Evolutionary conservation across 306 rosid genomes (phyloP).

Genomic region (Cicer arietinum): DNA sequence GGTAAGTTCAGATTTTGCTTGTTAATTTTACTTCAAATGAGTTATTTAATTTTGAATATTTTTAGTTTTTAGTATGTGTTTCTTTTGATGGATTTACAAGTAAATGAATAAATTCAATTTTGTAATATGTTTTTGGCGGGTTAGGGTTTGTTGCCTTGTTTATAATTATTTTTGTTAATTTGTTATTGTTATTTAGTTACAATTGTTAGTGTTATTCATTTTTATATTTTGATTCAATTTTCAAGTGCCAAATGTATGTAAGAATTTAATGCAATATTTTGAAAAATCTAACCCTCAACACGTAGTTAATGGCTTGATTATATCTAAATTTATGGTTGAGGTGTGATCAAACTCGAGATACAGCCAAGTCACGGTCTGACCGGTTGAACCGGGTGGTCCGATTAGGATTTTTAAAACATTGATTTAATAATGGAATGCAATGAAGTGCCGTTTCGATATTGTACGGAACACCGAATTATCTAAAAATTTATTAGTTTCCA

Average conservation of each 20-base stretch:
- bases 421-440: not conserved
- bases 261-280: not conserved
- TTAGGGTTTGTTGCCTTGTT: not conserved
- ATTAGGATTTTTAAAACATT: constrained; percentile 20
- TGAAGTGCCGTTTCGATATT: not conserved
- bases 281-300: not conserved
- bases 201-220: not conserved
- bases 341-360: not conserved
- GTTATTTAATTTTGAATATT: not conserved
- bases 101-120: not conserved
- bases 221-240: constrained; percentile 3
- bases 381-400: not conserved
- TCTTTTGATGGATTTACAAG: not conserved
- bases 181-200: not conserved
- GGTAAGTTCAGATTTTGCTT: constrained; percentile 39
- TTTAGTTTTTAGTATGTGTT: constrained; percentile 26
- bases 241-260: constrained; percentile 15
- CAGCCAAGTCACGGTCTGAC: not conserved
- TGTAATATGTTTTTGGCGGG: not conserved
- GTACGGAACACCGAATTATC: not conserved
- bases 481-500: constrained; percentile 7
- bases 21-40: constrained; percentile 19
- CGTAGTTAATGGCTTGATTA: not conserved
- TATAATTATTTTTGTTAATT: not conserved
- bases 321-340: constrained; percentile 11